Percentiles rank a stretch among this genome's conserved stretches.
Evolutionary conservation across 1,284 basidiomycete genomes (phyloP).

Genomic region (Cutaneotrichosporon mucoides): DNA sequence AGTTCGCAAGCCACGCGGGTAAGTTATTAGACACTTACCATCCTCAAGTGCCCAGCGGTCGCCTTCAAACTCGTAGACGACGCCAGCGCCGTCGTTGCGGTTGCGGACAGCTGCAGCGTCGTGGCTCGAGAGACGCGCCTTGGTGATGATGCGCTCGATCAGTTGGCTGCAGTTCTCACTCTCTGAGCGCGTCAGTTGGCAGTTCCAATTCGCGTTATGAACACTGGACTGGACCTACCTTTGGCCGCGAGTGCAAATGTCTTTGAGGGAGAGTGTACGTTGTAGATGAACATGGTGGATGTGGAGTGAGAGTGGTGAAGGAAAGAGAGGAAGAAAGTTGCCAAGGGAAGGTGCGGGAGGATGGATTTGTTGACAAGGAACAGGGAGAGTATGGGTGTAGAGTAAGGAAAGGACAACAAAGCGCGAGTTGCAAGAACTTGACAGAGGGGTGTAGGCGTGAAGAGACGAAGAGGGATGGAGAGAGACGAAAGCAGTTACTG

Average conservation of each 20-base stretch:
- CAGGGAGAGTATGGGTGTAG: neutral
- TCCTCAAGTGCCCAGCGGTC: slow-evolving; percentile 46
- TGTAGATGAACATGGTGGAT: slow-evolving; percentile 40
- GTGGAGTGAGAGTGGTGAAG: neutral
- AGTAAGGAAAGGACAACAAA: too few species aligned
- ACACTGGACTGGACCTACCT: slow-evolving; percentile 4
- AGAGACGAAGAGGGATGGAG: too few species aligned
- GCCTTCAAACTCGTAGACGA: slow-evolving; percentile 48
- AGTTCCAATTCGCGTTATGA: neutral
- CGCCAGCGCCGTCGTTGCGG: slow-evolving; percentile 29
- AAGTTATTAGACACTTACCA: slow-evolving; percentile 30
- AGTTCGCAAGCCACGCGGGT: neutral
- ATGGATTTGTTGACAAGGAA: neutral
- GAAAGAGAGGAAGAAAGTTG: neutral
- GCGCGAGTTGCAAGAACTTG: too few species aligned
- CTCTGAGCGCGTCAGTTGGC: slow-evolving; percentile 22
- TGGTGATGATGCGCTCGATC: slow-evolving; percentile 33
- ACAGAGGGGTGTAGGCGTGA: too few species aligned
- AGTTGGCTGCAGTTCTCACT: slow-evolving; percentile 31
- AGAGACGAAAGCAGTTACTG: too few species aligned
- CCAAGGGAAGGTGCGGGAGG: neutral
- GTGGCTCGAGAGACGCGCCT: slow-evolving; percentile 23
- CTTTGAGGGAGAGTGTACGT: slow-evolving; percentile 47
- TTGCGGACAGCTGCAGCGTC: slow-evolving; percentile 19
- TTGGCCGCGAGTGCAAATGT: slow-evolving; percentile 20